Conservation (phyloP, 257 asterid genomes). For the Nicotiana tabacum region DNA sequence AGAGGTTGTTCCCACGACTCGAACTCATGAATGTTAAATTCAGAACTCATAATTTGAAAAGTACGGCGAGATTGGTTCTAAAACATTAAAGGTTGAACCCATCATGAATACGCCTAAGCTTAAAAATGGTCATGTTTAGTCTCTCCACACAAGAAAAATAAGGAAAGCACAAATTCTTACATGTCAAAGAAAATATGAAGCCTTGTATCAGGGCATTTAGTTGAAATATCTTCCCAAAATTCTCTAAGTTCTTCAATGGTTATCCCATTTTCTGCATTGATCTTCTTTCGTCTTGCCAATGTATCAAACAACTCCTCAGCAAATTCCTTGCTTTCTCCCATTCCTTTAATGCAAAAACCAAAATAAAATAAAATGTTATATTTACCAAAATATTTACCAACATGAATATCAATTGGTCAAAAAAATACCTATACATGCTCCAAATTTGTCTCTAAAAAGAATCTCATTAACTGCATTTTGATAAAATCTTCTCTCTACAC, state of each 20-base stretch:
- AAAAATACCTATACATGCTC: slow-evolving; percentile 71
- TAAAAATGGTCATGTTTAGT: background rate
- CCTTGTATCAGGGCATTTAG: slow-evolving; percentile 60
- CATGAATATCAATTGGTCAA: background rate
- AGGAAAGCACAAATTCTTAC: slow-evolving; percentile 31
- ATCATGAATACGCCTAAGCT: background rate
- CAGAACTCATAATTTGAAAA: background rate
- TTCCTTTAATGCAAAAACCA: slow-evolving; percentile 36
- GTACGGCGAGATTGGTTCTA: background rate
- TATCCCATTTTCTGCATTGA: slow-evolving; percentile 56
- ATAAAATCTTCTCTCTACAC: slow-evolving; percentile 53
- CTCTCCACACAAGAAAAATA: background rate
- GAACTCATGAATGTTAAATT: too few relatives aligned
- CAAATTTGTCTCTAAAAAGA: slow-evolving; percentile 71
- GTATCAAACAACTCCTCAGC: slow-evolving; percentile 77
- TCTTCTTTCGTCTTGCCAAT: slow-evolving; percentile 57
- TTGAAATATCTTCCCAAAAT: slow-evolving; percentile 84
- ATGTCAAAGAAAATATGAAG: slow-evolving; percentile 93
- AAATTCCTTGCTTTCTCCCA: slow-evolving; percentile 88
- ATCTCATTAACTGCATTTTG: slow-evolving; percentile 37
- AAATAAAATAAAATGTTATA: background rate
- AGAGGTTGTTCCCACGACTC: too few relatives aligned
- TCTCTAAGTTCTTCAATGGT: slow-evolving; percentile 30
- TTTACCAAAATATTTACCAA: background rate
- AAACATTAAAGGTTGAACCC: background rate